phyloP scores from a whole-genome alignment of 2,329 filamentous ascomycete genomes.

The Emergomyces pasteurianus region DNA sequence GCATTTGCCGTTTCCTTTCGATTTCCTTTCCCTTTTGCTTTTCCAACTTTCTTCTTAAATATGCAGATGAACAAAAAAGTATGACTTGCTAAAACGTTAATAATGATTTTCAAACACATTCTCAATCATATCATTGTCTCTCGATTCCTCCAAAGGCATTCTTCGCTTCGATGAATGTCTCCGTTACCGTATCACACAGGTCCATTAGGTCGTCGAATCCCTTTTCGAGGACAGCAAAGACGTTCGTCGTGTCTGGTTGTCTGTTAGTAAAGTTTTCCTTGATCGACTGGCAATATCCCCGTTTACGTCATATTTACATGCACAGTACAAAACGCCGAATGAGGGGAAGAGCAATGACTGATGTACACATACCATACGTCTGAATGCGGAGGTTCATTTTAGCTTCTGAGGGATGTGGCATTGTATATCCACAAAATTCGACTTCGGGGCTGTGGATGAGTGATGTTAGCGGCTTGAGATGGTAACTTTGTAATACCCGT shows the following conservation, averaged over 20 bases:
- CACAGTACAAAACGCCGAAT: too few species aligned
- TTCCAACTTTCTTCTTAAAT: not conserved
- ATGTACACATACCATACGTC: conserved; percentile 63
- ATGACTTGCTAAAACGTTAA: not conserved
- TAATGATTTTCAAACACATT: conserved; percentile 2
- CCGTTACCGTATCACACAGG: conserved; percentile 84
- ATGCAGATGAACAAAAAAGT: not conserved
- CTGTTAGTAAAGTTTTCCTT: not conserved
- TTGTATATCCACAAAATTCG: conserved; percentile 96
- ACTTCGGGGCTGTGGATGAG: conserved; percentile 63
- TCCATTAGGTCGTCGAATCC: conserved; percentile 80
- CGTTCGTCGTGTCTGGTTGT: conserved; percentile 59
- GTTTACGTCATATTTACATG: not conserved
- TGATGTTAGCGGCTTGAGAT: not conserved
- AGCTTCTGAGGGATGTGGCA: conserved; percentile 87
- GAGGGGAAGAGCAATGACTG: not conserved
- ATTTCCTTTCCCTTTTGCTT: not conserved
- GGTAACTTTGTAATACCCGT: not conserved
- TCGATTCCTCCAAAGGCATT: conserved; percentile 44
- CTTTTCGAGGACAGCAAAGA: conserved; percentile 78
- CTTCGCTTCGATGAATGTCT: conserved; percentile 65
- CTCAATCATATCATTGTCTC: conserved; percentile 6
- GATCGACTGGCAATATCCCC: not conserved
- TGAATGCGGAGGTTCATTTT: conserved; percentile 98
- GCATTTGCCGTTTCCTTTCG: not conserved